A percentile compares a stretch with the other conserved stretches of the same genome.
phyloP scores from a whole-genome alignment of 1,284 basidiomycete genomes.

The Austroboletus novae-zelandiae region DNA sequence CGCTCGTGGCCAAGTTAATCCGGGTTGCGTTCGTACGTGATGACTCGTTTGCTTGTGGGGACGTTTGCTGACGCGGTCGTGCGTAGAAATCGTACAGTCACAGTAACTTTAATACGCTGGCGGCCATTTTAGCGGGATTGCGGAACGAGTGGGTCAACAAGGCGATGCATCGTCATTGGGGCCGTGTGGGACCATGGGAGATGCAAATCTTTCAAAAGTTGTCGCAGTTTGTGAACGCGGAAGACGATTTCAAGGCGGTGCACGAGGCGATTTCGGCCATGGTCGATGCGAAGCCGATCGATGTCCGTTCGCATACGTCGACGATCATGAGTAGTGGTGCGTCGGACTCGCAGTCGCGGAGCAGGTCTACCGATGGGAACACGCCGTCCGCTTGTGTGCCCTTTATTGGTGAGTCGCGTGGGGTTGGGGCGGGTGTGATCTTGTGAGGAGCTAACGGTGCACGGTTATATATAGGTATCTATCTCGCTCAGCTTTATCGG shows the following conservation, averaged over 20 bases:
- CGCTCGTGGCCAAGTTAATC: constrained; percentile 78
- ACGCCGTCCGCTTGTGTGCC: constrained; percentile 62
- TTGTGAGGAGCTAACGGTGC: not conserved
- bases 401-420: constrained; percentile 58
- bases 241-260: constrained; percentile 76
- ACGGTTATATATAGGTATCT: constrained; percentile 59
- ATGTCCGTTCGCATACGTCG: constrained; percentile 46
- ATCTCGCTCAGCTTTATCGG: constrained; percentile 69
- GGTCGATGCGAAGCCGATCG: constrained; percentile 59
- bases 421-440: not conserved
- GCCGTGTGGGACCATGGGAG: constrained; percentile 70
- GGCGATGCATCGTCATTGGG: constrained; percentile 70
- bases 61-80: constrained; percentile 6
- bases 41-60: not conserved
- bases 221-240: constrained; percentile 64
- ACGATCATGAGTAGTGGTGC: constrained; percentile 48
- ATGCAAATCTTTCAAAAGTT: constrained; percentile 75
- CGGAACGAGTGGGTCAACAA: constrained; percentile 68
- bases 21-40: constrained; percentile 79
- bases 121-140: constrained; percentile 80
- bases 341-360: constrained; percentile 36
- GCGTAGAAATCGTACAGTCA: constrained; percentile 78
- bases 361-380: constrained; percentile 47
- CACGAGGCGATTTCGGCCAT: constrained; percentile 64
- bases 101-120: constrained; percentile 79